These are phyloP conservation scores for Stephanodiscus triporus DNA, from an alignment of 108 stramenopile genomes.

Conservation along the genomic window DNA sequence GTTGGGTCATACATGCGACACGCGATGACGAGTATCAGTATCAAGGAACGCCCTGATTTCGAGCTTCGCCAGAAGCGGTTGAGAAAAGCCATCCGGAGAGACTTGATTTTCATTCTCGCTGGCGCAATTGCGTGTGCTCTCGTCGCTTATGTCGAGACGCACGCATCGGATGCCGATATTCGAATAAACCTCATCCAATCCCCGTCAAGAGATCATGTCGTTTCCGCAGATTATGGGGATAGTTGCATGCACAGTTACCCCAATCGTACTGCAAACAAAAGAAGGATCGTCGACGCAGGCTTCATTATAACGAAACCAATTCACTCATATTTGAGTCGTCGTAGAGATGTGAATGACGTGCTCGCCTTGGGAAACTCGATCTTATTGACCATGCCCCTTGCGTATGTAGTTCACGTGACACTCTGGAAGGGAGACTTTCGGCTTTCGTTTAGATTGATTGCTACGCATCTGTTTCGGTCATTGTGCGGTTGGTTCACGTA, in stretches of 20 bases:
- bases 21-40: neutral
- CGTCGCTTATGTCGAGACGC: constrained; percentile 34
- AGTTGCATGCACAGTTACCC: neutral
- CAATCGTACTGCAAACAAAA: neutral
- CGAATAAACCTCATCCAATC: neutral
- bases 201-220: neutral
- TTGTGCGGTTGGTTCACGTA: constrained; percentile 52
- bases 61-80: constrained; percentile 13
- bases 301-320: constrained; percentile 31
- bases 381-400: constrained; percentile 11
- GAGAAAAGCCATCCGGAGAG: constrained; percentile 25
- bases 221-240: neutral
- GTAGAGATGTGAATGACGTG: constrained; percentile 32
- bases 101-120: constrained; percentile 27
- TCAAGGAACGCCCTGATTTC: neutral
- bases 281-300: constrained; percentile 44
- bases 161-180: constrained; percentile 22
- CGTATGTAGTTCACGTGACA: constrained; percentile 34
- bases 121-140: constrained; percentile 24
- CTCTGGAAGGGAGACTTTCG: constrained; percentile 44
- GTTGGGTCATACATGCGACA: neutral
- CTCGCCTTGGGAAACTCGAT: constrained; percentile 38
- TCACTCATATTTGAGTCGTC: constrained; percentile 20
- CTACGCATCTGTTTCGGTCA: constrained; percentile 31
- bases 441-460: constrained; percentile 34